Evolutionary conservation across 2,329 filamentous ascomycete genomes (phyloP).

Genomic region (Aspergillus fijiensis): DNA sequence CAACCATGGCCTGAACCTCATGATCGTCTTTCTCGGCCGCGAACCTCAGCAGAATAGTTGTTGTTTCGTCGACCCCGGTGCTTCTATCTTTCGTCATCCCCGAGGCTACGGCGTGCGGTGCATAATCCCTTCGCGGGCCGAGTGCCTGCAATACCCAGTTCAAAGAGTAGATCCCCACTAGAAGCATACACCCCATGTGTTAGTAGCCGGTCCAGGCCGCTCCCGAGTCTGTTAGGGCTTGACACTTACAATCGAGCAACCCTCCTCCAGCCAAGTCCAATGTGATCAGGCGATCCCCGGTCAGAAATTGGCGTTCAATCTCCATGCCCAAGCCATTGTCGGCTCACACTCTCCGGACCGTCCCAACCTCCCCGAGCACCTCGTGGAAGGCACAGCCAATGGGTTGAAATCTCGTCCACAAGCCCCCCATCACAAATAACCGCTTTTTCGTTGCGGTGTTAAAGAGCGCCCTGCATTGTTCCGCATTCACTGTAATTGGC

Average conservation of each 20-base stretch:
- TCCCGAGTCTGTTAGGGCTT: background rate
- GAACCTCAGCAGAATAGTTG: too few relatives aligned
- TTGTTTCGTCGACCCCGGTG: too few relatives aligned
- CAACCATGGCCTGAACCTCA: too few relatives aligned
- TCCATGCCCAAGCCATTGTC: background rate
- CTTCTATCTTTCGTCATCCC: too few relatives aligned
- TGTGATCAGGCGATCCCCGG: background rate
- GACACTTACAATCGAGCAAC: background rate
- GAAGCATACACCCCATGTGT: background rate
- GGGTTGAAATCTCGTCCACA: conserved; percentile 16
- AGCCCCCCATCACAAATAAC: conserved; percentile 16
- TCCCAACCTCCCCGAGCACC: background rate
- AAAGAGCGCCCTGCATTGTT: conserved; percentile 48
- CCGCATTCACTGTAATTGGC: conserved; percentile 48
- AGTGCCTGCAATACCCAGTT: background rate
- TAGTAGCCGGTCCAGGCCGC: background rate
- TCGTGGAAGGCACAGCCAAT: background rate
- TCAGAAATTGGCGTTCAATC: background rate
- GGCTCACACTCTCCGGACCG: background rate
- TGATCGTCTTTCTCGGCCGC: too few relatives aligned
- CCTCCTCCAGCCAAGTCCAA: background rate
- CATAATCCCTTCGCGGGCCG: background rate
- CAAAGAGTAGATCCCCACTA: background rate
- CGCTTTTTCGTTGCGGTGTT: conserved; percentile 28
- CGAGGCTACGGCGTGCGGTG: background rate